Base-by-base conservation (phyloP, 139 green algal genomes). In the Tetradesmus obliquus region DNA sequence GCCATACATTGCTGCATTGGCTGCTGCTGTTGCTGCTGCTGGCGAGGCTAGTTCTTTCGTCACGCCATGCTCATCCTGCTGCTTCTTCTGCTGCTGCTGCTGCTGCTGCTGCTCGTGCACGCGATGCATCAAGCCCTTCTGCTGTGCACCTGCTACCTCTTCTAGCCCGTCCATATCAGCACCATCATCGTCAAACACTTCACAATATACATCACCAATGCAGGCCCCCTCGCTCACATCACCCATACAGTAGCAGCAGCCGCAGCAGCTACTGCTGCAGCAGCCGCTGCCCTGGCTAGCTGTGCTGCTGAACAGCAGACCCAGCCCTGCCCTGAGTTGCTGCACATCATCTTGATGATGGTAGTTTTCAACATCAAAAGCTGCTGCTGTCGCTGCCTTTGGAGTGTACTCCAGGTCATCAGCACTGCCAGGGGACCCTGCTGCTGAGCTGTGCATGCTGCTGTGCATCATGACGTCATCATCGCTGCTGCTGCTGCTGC, bases 401-500 rank as follows among this genome's bases (percentile, higher is more conserved):
- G 8, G 15, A 7, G 19, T 80, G 5, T 17, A 80, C 2, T 51
- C 72, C 72, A 7, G 12, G 15, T 51, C 22, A 13, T 10, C 22
- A 80, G 22, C 5, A 20, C 22, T 76, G 32, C 17, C 55, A 87
- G 9, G 55, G 19, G 17, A 58, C 57, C 19, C 84, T 60, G 24
- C 84, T 76, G 13, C 62, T 79, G 9, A 19, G 60, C 60, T 71
- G 60, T 10, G 60, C 60, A 71, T 19, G 9, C 60, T 71, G 60
- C 60, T 71, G 8, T 71, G 60, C 60, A 71, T 71, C 10, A 71
- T 3, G 60, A 71, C 9, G 9, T 71, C 60, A 20, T 71, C 60
- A 71, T 66, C 57, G 66, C 82, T 87, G 82, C 82, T 87, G 54
- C 82, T 87, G 53, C 15, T 69, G 54, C 20, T 87, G 53, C 55